Percentiles rank a stretch among this genome's conserved stretches.
Evolutionary conservation across 2,329 filamentous ascomycete genomes (phyloP).

Genomic region (Calonectria fujianensis): DNA sequence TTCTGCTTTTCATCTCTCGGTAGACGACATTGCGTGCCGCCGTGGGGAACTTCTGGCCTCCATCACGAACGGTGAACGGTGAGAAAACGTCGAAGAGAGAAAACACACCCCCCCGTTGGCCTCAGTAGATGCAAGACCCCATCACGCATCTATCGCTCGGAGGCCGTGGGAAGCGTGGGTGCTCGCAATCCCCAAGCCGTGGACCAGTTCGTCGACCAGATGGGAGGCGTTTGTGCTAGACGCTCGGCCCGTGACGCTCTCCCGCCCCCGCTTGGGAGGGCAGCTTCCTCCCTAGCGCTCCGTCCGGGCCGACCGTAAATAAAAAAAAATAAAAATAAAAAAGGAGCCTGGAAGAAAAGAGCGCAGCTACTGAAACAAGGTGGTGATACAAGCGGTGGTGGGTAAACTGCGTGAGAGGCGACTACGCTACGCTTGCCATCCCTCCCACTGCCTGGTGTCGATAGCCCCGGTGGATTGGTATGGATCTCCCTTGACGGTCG

Average conservation of each 20-base stretch:
- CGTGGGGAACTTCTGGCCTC: constrained; percentile 10
- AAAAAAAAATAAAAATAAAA: neutral
- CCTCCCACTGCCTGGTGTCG: neutral
- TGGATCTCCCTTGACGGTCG: constrained; percentile 27
- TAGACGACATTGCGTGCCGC: neutral
- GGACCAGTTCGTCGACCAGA: constrained; percentile 15
- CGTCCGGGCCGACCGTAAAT: constrained; percentile 2
- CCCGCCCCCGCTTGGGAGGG: constrained; percentile 29
- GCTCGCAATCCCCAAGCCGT: neutral
- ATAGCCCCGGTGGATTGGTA: constrained; percentile 33
- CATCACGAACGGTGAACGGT: constrained; percentile 20
- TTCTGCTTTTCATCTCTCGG: constrained; percentile 3
- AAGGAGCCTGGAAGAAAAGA: neutral
- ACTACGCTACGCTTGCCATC: constrained; percentile 17
- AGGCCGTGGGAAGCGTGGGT: constrained; percentile 14
- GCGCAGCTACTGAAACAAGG: neutral
- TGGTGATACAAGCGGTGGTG: neutral
- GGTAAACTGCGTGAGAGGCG: neutral
- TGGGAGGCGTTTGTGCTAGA: constrained; percentile 29
- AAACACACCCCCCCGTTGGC: constrained; percentile 25
- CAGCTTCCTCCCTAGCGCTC: constrained; percentile 13
- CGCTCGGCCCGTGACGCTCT: constrained; percentile 40
- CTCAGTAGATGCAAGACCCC: constrained; percentile 25
- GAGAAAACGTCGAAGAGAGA: constrained; percentile 19
- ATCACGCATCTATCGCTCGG: neutral